Percentiles rank a stretch among this genome's conserved stretches.
phyloP scores from a whole-genome alignment of 2,329 filamentous ascomycete genomes.

The Neocatenulostroma microsporum region DNA sequence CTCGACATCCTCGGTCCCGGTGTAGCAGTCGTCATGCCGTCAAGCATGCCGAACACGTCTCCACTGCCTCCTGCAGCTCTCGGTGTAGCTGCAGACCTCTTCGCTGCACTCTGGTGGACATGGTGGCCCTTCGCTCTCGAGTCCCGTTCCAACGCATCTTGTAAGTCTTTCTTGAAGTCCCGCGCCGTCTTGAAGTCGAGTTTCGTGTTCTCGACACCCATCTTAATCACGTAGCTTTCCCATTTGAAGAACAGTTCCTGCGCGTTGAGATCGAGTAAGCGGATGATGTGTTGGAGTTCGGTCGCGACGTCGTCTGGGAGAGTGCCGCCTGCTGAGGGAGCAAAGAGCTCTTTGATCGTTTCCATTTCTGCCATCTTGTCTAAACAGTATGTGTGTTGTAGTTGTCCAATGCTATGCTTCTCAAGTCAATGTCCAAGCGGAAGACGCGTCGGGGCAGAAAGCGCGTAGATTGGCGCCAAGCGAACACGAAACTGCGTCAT shows the following conservation, averaged over 20 bases:
- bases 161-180: slow-evolving; percentile 77
- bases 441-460: slow-evolving; percentile 8
- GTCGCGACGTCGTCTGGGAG: slow-evolving; percentile 69
- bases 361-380: slow-evolving; percentile 47
- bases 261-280: slow-evolving; percentile 68
- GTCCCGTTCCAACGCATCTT: slow-evolving; percentile 73
- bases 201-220: slow-evolving; percentile 71
- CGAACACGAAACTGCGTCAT: too few species aligned
- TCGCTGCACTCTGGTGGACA: slow-evolving; percentile 47
- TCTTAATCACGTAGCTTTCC: slow-evolving; percentile 95
- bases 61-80: slow-evolving; percentile 45
- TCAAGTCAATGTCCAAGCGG: too few species aligned
- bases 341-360: slow-evolving; percentile 53
- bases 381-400: too few species aligned
- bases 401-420: too few species aligned
- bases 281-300: slow-evolving; percentile 79
- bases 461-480: slow-evolving; percentile 17
- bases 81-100: slow-evolving; percentile 54
- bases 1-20: slow-evolving; percentile 34
- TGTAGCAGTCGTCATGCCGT: slow-evolving; percentile 40
- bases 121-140: slow-evolving; percentile 58
- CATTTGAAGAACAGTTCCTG: slow-evolving; percentile 97
- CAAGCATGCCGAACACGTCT: slow-evolving; percentile 65
- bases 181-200: slow-evolving; percentile 63
- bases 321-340: slow-evolving; percentile 34